Percentiles rank a stretch among this genome's conserved stretches.
Conservation (phyloP, 345 rosid genomes). For the Camelina neglecta region DNA sequence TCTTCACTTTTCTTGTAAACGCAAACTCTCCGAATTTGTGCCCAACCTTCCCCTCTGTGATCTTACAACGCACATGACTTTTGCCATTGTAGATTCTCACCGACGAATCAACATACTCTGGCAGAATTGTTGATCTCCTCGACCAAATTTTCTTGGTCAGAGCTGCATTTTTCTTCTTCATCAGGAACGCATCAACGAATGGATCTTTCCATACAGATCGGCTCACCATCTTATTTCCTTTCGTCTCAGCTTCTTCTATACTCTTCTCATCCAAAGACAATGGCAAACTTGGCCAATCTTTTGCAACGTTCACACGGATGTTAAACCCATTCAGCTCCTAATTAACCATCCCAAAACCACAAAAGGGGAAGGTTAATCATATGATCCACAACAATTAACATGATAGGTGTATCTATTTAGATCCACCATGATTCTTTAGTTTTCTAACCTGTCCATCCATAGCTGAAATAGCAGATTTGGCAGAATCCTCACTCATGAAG, state of each 20-base stretch:
- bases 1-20: slow-evolving; percentile 47
- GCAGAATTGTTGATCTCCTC: slow-evolving; percentile 54
- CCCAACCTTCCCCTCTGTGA: slow-evolving; percentile 57
- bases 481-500: slow-evolving; percentile 53
- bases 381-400: slow-evolving; percentile 5
- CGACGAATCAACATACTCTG: slow-evolving; percentile 49
- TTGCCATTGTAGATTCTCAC: slow-evolving; percentile 60
- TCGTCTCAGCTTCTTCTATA: slow-evolving; percentile 33
- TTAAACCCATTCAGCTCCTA: slow-evolving; percentile 67
- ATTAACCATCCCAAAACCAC: slow-evolving; percentile 23
- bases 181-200: slow-evolving; percentile 56
- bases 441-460: slow-evolving; percentile 77
- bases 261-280: slow-evolving; percentile 34
- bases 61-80: slow-evolving; percentile 51
- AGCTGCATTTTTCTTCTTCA: slow-evolving; percentile 46
- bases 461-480: slow-evolving; percentile 61
- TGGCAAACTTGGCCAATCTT: slow-evolving; percentile 50
- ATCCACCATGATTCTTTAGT: neutral
- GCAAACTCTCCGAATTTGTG: slow-evolving; percentile 62
- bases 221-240: slow-evolving; percentile 32
- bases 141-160: slow-evolving; percentile 58
- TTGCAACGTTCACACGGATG: slow-evolving; percentile 63
- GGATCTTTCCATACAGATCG: slow-evolving; percentile 58
- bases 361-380: neutral
- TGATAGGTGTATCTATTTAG: neutral